Conservation (phyloP, 352 stramenopile species). For the Elongisporangium senticosum region DNA sequence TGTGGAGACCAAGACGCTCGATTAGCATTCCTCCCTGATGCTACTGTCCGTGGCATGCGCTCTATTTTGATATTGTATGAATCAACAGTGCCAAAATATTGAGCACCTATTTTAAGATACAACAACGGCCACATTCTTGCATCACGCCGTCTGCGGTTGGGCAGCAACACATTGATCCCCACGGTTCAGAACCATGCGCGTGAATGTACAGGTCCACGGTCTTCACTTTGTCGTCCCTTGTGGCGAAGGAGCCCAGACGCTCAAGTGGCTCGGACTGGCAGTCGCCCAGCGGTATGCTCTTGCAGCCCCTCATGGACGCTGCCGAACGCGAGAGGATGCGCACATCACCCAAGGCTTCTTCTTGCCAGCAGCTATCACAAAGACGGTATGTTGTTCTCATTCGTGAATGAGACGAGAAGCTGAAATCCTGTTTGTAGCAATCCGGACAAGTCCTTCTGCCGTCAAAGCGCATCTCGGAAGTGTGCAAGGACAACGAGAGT, state of each 20-base stretch:
- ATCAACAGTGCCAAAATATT: background rate
- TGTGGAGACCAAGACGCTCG: conserved; percentile 57
- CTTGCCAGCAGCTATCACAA: conserved; percentile 52
- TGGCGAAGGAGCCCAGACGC: conserved; percentile 64
- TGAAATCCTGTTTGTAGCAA: conserved; percentile 12
- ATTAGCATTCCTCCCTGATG: conserved; percentile 14
- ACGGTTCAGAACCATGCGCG: conserved; percentile 29
- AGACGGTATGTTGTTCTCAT: conserved; percentile 11
- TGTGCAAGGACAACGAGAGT: conserved; percentile 68
- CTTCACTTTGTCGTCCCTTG: conserved; percentile 70
- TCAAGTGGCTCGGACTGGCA: conserved; percentile 82
- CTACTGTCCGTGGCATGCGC: background rate
- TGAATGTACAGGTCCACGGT: conserved; percentile 63
- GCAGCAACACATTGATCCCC: background rate
- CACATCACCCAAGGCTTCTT: conserved; percentile 80
- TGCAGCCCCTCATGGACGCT: conserved; percentile 54
- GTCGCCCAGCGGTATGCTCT: conserved; percentile 75
- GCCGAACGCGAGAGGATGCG: conserved; percentile 65
- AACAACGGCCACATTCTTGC: background rate
- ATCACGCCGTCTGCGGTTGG: background rate
- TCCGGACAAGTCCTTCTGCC: conserved; percentile 41
- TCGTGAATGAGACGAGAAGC: background rate
- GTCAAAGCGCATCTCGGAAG: conserved; percentile 47
- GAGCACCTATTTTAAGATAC: background rate
- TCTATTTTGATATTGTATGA: background rate